Base-by-base conservation (phyloP, 2,329 filamentous ascomycete genomes). In the Diaporthe batatas region DNA sequence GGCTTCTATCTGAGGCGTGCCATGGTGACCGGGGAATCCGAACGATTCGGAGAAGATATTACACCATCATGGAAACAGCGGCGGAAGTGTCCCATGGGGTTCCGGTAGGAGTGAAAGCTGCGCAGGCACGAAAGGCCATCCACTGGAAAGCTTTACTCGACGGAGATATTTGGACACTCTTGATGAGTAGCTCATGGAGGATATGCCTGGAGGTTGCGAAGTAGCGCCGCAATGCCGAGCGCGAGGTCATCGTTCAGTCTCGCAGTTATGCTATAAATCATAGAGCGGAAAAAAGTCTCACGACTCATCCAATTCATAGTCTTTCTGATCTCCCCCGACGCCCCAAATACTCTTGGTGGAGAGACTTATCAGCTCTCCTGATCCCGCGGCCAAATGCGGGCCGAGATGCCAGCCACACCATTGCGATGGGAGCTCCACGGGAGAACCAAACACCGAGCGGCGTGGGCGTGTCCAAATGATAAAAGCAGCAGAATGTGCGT, bases 311-410 rank as follows among this genome's bases (percentile, higher is more conserved):
- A 16, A 8, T 36, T 11, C 12, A 18, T 6, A 53, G 18, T 23
- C 8, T n/a, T 23, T 51, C 47, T 18, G 8, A 44, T 6, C 12
- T 21, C 58, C 32, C 36, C n/a, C 62, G 0, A 36, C 8, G 12
- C 8, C 10, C 29, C n/a, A 21, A 23, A 10, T 21, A n/a, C 25
- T 12, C 29, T 23, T 23, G n/a, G 62, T 65, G 44, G 62, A 51
- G 62, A 51, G 62, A 34, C 36, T 44, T n/a, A 14, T 65, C 62
- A 65, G 62, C 62, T 65, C 62, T 65, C 47, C 29, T 51, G 44
- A 65, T 36, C 29, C n/a, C 76, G 75, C 75, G 77, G 75, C 72
- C 71, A 77, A 76, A 76, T 55, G 32, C 62, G 25, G 51, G 23
- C 76, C 75, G 76, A 76, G 42, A 64, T 68, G 62, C 29, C 58